Percentiles rank a stretch among this genome's conserved stretches.
These are phyloP conservation scores for Papiliotrema laurentii DNA, from an alignment of 1,284 basidiomycete genomes.

Conservation along the genomic window DNA sequence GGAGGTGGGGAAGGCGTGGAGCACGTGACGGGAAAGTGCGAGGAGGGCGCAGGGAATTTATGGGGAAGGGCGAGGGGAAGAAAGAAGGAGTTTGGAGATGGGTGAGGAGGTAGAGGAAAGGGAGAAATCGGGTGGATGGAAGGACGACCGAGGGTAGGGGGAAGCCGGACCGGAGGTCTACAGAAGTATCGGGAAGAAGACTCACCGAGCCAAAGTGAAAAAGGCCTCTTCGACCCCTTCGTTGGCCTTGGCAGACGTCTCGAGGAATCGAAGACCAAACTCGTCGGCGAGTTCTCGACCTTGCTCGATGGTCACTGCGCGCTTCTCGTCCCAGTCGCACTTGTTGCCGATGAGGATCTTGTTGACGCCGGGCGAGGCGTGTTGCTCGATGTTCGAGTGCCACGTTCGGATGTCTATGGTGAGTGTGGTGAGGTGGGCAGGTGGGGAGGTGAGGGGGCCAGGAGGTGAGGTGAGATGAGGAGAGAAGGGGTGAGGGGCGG, in stretches of 20 bases:
- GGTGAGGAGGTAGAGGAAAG: too few relatives aligned
- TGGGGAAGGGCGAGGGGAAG: too few relatives aligned
- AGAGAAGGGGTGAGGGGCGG: constrained; percentile 8
- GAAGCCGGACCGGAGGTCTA: too few relatives aligned
- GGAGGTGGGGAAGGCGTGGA: too few relatives aligned
- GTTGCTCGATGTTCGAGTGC: constrained; percentile 98
- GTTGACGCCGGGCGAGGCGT: constrained; percentile 97
- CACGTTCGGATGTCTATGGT: constrained; percentile 93
- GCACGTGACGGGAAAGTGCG: too few relatives aligned
- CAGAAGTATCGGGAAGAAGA: constrained; percentile 5
- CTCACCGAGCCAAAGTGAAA: constrained; percentile 90
- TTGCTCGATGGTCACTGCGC: constrained; percentile 72
- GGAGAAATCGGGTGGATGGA: too few relatives aligned
- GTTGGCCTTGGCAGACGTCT: constrained; percentile 96
- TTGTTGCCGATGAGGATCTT: constrained; percentile 99
- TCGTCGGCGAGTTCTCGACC: constrained; percentile 68
- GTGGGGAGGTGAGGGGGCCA: constrained; percentile 1
- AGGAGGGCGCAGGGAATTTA: too few relatives aligned
- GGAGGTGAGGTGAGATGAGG: constrained; percentile 3
- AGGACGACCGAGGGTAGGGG: too few relatives aligned
- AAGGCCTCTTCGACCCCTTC: constrained; percentile 99
- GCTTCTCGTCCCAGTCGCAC: constrained; percentile 97
- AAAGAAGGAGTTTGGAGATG: too few relatives aligned
- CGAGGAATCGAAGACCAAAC: constrained; percentile 90
- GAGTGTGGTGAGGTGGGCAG: neutral